A percentile compares a stretch with the other conserved stretches of the same genome.
Conservation (phyloP, 2,329 filamentous ascomycete species). For the Byssoonygena ceratinophila region DNA sequence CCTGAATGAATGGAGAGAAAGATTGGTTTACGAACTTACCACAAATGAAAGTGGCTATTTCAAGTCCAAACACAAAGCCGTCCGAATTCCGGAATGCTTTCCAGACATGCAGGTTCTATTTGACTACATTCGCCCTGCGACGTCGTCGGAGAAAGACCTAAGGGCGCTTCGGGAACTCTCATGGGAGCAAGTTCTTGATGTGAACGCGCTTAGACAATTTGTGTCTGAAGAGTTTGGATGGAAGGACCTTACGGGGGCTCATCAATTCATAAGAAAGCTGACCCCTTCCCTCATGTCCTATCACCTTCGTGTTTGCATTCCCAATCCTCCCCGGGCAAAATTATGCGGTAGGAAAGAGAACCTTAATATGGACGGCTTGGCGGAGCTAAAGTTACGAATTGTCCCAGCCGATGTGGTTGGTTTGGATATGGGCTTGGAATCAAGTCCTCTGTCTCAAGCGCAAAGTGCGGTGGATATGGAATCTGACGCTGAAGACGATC, state of each 20-base stretch:
- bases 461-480: constrained; percentile 22
- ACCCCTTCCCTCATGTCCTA: constrained; percentile 65
- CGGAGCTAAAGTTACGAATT: constrained; percentile 70
- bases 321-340: constrained; percentile 32
- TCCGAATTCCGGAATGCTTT: constrained; percentile 69
- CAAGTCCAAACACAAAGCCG: constrained; percentile 58
- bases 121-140: constrained; percentile 79
- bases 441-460: not conserved
- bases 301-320: constrained; percentile 37
- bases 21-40: constrained; percentile 61
- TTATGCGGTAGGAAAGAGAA: constrained; percentile 61
- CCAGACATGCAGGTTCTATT: constrained; percentile 67
- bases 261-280: constrained; percentile 72
- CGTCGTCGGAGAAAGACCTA: constrained; percentile 54
- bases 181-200: constrained; percentile 56
- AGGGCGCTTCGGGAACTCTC: constrained; percentile 45
- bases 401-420: constrained; percentile 65
- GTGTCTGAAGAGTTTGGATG: constrained; percentile 75
- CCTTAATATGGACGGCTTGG: constrained; percentile 60
- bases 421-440: constrained; percentile 62
- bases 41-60: constrained; percentile 81
- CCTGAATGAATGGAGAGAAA: constrained; percentile 59
- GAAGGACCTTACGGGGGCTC: constrained; percentile 64
- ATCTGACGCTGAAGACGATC: constrained; percentile 20
- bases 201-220: constrained; percentile 60